Conservation (phyloP, 2,329 filamentous ascomycete genomes). For the Trichothecium sympodiale region DNA sequence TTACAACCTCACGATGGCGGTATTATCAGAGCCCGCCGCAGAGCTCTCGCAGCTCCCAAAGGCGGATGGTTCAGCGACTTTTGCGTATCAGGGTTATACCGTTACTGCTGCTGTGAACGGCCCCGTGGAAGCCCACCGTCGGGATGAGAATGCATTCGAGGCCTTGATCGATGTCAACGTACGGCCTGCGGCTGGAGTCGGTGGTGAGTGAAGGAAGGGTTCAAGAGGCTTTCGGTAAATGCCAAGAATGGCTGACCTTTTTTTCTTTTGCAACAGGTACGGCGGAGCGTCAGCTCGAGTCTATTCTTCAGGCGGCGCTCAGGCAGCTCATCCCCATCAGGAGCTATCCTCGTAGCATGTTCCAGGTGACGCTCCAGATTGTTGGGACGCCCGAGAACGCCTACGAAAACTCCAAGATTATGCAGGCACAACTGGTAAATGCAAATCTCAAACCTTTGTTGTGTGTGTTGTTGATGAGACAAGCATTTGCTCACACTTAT, state of each 20-base stretch:
- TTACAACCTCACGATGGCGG: slow-evolving; percentile 26
- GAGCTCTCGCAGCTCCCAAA: slow-evolving; percentile 51
- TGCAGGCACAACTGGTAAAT: slow-evolving; percentile 49
- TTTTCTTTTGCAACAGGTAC: slow-evolving; percentile 43
- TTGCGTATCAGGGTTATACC: slow-evolving; percentile 64
- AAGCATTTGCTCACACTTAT: not conserved
- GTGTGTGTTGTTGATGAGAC: not conserved
- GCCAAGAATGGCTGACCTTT: too few relatives aligned
- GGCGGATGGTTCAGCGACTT: slow-evolving; percentile 71
- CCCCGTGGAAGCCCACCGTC: slow-evolving; percentile 77
- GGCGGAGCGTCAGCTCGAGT: slow-evolving; percentile 73
- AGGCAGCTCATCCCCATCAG: slow-evolving; percentile 65
- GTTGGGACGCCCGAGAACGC: slow-evolving; percentile 58
- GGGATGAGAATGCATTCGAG: slow-evolving; percentile 87
- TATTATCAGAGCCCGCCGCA: slow-evolving; percentile 35
- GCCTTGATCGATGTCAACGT: slow-evolving; percentile 84
- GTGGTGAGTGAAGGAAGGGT: slow-evolving; percentile 42
- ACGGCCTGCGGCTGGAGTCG: slow-evolving; percentile 73
- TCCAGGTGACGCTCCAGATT: slow-evolving; percentile 76
- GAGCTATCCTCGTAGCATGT: slow-evolving; percentile 64
- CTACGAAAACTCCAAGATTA: slow-evolving; percentile 47
- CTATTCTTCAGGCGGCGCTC: slow-evolving; percentile 59
- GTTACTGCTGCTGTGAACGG: slow-evolving; percentile 84
- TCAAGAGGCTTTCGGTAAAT: slow-evolving; percentile 3
- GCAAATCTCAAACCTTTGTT: not conserved